These are phyloP conservation scores for Coffea canephora DNA, from an alignment of 257 asterid species.

Conservation along the genomic window DNA sequence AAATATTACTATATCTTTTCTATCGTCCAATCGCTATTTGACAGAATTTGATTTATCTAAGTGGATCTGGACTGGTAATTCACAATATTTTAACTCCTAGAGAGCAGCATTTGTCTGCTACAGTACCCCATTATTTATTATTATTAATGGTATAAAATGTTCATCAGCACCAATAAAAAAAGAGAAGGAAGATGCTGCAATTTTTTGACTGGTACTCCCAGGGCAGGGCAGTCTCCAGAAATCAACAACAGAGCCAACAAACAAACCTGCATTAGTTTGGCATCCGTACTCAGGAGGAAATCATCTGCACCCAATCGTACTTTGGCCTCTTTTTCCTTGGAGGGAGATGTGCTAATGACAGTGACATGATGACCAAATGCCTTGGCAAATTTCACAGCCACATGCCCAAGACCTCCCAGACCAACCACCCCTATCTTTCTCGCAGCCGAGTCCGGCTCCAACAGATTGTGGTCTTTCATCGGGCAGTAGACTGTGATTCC, in stretches of 20 bases:
- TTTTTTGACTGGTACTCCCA: neutral
- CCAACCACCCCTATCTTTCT: constrained; percentile 68
- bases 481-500: constrained; percentile 74
- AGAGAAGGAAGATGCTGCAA: too few species aligned
- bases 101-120: too few species aligned
- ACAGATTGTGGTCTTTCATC: constrained; percentile 56
- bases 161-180: too few species aligned
- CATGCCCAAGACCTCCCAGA: constrained; percentile 78
- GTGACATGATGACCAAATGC: constrained; percentile 81
- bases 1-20: too few species aligned
- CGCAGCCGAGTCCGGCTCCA: constrained; percentile 30
- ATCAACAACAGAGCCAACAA: neutral
- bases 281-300: constrained; percentile 58
- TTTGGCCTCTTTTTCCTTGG: constrained; percentile 72
- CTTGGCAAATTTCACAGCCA: constrained; percentile 76
- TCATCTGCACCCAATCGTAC: constrained; percentile 70
- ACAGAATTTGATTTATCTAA: too few species aligned
- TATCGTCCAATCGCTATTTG: too few species aligned
- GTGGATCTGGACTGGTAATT: neutral
- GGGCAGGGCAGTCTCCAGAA: too few species aligned
- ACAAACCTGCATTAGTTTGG: constrained; percentile 64
- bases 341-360: constrained; percentile 81
- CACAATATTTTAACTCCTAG: neutral
- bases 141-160: too few species aligned
- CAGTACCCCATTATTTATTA: too few species aligned